phyloP scores from a whole-genome alignment of 192 early-diverging fungal genomes.

The Mortierella hygrophila region DNA sequence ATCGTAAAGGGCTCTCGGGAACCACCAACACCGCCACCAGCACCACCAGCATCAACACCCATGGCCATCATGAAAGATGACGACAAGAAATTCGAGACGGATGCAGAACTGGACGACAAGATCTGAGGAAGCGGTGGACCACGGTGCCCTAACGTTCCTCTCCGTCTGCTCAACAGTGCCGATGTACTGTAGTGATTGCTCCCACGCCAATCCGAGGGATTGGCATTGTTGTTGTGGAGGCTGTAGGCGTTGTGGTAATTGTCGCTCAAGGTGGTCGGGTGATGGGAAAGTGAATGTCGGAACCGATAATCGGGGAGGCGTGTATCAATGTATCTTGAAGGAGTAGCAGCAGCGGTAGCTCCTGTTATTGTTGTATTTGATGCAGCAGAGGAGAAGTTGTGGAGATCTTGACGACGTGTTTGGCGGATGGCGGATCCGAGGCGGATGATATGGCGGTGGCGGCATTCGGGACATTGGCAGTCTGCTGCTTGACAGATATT shows the following conservation, averaged over 20 bases:
- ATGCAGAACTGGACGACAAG: not conserved
- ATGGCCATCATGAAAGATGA: not conserved
- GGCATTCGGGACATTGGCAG: conserved; percentile 27
- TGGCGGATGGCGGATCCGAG: conserved; percentile 4
- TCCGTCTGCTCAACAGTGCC: not conserved
- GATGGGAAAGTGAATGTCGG: not conserved
- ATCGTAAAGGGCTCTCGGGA: not conserved
- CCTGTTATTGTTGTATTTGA: not conserved
- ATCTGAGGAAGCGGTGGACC: not conserved
- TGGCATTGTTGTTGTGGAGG: not conserved
- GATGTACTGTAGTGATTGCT: not conserved
- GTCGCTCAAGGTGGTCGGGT: not conserved
- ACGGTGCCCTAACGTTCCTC: not conserved
- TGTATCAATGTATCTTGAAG: not conserved
- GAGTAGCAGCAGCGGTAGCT: not conserved
- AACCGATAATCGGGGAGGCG: conserved; percentile 1
- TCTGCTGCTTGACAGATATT: conserved; percentile 16
- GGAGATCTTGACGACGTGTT: not conserved
- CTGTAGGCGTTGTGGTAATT: not conserved
- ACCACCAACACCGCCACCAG: not conserved
- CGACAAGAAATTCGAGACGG: not conserved
- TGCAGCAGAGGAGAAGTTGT: not conserved
- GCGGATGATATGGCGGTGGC: conserved; percentile 9
- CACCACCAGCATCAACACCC: not conserved
- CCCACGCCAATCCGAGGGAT: not conserved